Evolutionary conservation across 345 rosid genomes (phyloP).

Genomic region (Pseudoturritis turrita): DNA sequence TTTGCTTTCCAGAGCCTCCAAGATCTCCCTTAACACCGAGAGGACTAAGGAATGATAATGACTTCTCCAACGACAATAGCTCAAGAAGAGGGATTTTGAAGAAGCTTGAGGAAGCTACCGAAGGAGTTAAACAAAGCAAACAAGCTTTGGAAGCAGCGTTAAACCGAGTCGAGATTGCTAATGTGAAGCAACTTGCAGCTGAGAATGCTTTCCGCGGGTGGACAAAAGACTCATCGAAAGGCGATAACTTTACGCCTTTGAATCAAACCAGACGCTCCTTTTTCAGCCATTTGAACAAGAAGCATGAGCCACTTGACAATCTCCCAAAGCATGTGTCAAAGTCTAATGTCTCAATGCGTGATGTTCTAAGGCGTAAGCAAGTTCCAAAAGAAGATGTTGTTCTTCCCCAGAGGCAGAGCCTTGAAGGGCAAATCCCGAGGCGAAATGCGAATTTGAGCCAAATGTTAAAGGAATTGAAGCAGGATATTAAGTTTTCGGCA

Average conservation of each 20-base stretch:
- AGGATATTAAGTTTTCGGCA: constrained; percentile 47
- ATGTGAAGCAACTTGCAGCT: constrained; percentile 66
- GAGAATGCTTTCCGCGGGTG: constrained; percentile 69
- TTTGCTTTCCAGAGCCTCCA: constrained; percentile 59
- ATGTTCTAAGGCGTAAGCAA: constrained; percentile 84
- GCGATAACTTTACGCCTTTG: constrained; percentile 37
- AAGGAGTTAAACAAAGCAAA: constrained; percentile 71
- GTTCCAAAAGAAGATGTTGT: constrained; percentile 42
- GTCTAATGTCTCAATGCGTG: constrained; percentile 86
- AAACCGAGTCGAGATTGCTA: constrained; percentile 66
- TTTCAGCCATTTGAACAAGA: constrained; percentile 32
- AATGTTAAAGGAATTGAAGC: constrained; percentile 79
- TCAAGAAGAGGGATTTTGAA: constrained; percentile 47
- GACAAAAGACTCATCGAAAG: constrained; percentile 40
- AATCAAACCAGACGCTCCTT: constrained; percentile 39
- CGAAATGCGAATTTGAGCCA: constrained; percentile 76
- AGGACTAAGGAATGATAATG: constrained; percentile 7
- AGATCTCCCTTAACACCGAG: constrained; percentile 42
- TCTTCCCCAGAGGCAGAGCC: constrained; percentile 25
- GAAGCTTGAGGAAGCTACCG: constrained; percentile 76
- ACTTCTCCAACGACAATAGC: background rate
- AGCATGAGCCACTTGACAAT: constrained; percentile 19
- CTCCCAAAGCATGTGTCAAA: constrained; percentile 51
- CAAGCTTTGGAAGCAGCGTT: constrained; percentile 72
- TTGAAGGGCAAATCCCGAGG: constrained; percentile 41